Evolutionary conservation across 2,329 filamentous ascomycete species (phyloP).

Genomic region (Hirsutella rhossiliensis): DNA sequence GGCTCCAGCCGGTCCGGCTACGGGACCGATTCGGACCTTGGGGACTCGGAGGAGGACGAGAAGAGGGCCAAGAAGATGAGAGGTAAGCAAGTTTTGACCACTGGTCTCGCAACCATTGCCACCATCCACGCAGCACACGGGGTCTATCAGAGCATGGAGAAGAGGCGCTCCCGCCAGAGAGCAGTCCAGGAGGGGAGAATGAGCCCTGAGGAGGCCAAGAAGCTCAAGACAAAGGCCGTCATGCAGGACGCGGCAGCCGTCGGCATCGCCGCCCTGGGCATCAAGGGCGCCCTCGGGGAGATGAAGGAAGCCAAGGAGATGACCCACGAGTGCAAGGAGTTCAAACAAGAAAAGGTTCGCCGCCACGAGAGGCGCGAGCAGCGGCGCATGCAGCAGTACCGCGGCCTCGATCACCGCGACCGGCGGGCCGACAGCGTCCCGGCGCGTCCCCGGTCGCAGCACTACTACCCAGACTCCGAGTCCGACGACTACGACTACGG

Average conservation of each 20-base stretch:
- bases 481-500: conserved; percentile 27
- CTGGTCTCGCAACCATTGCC: conserved; percentile 43
- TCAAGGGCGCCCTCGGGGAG: conserved; percentile 43
- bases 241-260: conserved; percentile 47
- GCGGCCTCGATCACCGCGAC: conserved; percentile 20
- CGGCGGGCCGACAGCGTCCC: conserved; percentile 33
- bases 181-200: conserved; percentile 43
- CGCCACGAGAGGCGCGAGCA: conserved; percentile 37
- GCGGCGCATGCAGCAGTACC: conserved; percentile 13
- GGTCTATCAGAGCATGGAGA: conserved; percentile 47
- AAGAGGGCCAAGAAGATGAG: conserved; percentile 43
- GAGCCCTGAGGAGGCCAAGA: conserved; percentile 37
- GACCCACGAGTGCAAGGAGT: conserved; percentile 34
- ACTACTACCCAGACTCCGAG: conserved; percentile 21
- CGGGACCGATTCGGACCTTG: conserved; percentile 40
- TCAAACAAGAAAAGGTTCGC: conserved; percentile 33
- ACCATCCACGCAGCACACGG: conserved; percentile 48
- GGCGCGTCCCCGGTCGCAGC: conserved; percentile 25
- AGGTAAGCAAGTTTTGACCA: conserved; percentile 49
- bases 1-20: conserved; percentile 31
- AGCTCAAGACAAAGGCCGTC: conserved; percentile 43
- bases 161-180: conserved; percentile 37
- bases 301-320: conserved; percentile 43
- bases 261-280: conserved; percentile 43
- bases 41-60: conserved; percentile 45